These are phyloP conservation scores for Starmerella geochares DNA, from an alignment of 805 yeast species.

Conservation along the genomic window DNA sequence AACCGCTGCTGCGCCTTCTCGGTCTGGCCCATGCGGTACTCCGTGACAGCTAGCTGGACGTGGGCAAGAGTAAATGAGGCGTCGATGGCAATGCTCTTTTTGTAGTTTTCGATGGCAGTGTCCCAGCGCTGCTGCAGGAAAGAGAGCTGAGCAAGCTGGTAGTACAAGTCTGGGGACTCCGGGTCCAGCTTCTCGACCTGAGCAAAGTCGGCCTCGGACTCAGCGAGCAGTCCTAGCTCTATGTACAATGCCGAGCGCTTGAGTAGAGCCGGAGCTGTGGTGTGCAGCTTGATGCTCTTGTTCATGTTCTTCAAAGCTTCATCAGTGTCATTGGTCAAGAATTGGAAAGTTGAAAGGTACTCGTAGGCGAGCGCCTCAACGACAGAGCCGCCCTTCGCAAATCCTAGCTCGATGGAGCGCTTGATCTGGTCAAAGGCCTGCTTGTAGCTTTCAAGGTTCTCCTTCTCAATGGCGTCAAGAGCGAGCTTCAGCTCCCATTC, in stretches of 20 bases:
- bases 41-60: constrained; percentile 86
- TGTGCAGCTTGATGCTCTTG: constrained; percentile 52
- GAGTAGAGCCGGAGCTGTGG: constrained; percentile 68
- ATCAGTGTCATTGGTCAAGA: constrained; percentile 63
- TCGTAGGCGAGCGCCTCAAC: constrained; percentile 64
- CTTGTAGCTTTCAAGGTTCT: constrained; percentile 47
- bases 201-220: constrained; percentile 57
- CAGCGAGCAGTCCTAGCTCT: constrained; percentile 57
- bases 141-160: constrained; percentile 88
- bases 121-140: constrained; percentile 68
- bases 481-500: constrained; percentile 59
- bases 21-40: constrained; percentile 62
- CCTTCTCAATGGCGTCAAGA: constrained; percentile 43
- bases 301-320: constrained; percentile 56
- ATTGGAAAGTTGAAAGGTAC: constrained; percentile 71
- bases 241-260: constrained; percentile 74
- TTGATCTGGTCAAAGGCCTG: constrained; percentile 44
- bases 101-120: constrained; percentile 64
- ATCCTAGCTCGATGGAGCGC: constrained; percentile 27
- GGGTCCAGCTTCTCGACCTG: constrained; percentile 62
- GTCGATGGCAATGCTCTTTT: constrained; percentile 63
- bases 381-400: constrained; percentile 18
- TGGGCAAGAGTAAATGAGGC: constrained; percentile 70
- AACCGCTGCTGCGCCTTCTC: constrained; percentile 56
- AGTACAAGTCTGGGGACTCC: constrained; percentile 68